Conservation (phyloP, 2,329 filamentous ascomycete genomes). For the Chrysosphaeria jannelii region DNA sequence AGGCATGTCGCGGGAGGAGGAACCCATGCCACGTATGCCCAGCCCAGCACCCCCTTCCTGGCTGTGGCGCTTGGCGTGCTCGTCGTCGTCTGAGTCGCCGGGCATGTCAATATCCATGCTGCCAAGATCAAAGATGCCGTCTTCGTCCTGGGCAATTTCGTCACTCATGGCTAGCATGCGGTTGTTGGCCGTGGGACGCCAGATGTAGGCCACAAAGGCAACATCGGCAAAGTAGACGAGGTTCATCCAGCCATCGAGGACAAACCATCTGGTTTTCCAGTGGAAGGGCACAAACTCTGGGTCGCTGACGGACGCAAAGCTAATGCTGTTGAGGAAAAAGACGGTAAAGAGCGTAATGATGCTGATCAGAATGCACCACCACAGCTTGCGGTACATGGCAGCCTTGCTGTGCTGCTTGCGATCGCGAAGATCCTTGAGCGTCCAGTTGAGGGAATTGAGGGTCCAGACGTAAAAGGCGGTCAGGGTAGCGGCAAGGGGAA, state of each 20-base stretch:
- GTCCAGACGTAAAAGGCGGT: constrained; percentile 99
- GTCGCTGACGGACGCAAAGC: constrained; percentile 58
- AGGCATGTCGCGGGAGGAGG: no score
- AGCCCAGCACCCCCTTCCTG: constrained; percentile 25
- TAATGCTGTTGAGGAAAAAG: constrained; percentile 95
- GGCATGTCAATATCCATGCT: constrained; percentile 70
- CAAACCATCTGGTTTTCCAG: constrained; percentile 94
- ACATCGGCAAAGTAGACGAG: constrained; percentile 88
- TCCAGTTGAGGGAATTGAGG: constrained; percentile 74
- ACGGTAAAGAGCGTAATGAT: constrained; percentile 93
- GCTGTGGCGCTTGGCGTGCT: constrained; percentile 23
- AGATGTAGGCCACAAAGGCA: constrained; percentile 76
- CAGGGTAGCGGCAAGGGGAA: constrained; percentile 70
- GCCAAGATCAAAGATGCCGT: constrained; percentile 79
- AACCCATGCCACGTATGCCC: no score
- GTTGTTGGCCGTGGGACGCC: constrained; percentile 91
- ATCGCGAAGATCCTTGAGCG: constrained; percentile 85
- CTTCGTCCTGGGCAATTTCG: constrained; percentile 93
- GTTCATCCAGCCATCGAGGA: constrained; percentile 92
- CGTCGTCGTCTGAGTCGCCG: constrained; percentile 28
- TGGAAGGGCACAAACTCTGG: constrained; percentile 85
- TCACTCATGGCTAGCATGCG: constrained; percentile 95
- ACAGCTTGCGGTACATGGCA: constrained; percentile 89
- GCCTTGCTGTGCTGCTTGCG: constrained; percentile 86
- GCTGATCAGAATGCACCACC: constrained; percentile 85